Conservation (phyloP, 345 rosid species). For the Corchorus olitorius region DNA sequence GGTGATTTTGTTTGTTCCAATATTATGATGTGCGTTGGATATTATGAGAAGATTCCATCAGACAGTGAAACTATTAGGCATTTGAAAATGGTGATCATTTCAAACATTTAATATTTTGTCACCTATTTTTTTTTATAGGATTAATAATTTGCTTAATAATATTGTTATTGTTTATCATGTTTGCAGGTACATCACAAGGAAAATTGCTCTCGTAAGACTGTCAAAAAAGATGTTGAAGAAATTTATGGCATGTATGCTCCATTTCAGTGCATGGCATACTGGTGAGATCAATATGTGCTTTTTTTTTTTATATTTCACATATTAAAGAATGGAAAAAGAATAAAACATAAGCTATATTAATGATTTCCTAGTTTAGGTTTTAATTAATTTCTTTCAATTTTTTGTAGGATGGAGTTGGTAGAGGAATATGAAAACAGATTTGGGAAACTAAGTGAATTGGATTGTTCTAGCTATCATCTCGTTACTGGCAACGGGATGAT, state of each 20-base stretch:
- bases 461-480: too few species aligned
- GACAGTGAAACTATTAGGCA: constrained; percentile 52
- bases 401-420: too few species aligned
- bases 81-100: constrained; percentile 20
- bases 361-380: too few species aligned
- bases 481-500: too few species aligned
- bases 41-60: constrained; percentile 43
- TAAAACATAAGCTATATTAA: too few species aligned
- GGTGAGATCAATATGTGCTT: constrained; percentile 12
- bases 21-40: constrained; percentile 49
- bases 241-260: constrained; percentile 35
- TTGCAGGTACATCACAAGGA: constrained; percentile 36
- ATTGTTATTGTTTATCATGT: neutral
- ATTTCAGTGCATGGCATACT: constrained; percentile 34
- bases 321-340: too few species aligned
- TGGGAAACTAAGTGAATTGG: too few species aligned
- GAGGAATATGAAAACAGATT: too few species aligned
- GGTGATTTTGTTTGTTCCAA: constrained; percentile 46
- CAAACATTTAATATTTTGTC: too few species aligned
- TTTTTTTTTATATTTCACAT: too few species aligned
- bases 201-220: constrained; percentile 10
- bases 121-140: too few species aligned
- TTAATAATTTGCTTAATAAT: neutral
- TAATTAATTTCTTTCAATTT: too few species aligned
- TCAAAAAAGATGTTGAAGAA: constrained; percentile 23